Conservation (phyloP, 257 asterid genomes). For the Echium plantagineum region DNA sequence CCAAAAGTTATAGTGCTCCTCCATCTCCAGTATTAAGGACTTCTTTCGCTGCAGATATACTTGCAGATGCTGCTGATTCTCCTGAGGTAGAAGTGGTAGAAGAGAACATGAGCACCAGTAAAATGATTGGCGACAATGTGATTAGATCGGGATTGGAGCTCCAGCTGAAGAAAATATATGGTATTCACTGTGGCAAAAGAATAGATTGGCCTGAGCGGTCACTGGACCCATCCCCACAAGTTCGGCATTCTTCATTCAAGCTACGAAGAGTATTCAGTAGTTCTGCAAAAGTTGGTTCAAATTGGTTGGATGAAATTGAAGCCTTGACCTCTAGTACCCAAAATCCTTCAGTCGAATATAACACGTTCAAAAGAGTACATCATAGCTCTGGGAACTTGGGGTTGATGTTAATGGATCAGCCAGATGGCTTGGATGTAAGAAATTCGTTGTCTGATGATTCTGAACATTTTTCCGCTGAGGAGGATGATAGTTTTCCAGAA, state of each 20-base stretch:
- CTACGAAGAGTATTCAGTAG: slow-evolving; percentile 61
- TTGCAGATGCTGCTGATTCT: too few species aligned
- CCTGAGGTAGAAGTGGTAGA: slow-evolving; percentile 22
- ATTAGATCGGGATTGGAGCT: neutral
- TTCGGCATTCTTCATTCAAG: slow-evolving; percentile 34
- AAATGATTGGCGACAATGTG: neutral
- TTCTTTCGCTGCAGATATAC: slow-evolving; percentile 32
- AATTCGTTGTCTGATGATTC: neutral
- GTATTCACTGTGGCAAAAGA: slow-evolving; percentile 22
- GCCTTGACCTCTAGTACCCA: neutral
- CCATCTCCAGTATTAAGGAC: slow-evolving; percentile 76
- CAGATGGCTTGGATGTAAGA: neutral
- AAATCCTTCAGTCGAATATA: neutral
- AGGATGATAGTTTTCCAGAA: neutral
- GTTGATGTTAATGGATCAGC: slow-evolving; percentile 1
- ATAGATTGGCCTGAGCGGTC: slow-evolving; percentile 89
- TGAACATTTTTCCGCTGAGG: slow-evolving; percentile 13
- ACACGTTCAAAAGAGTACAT: slow-evolving; percentile 41
- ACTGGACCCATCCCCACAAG: slow-evolving; percentile 45
- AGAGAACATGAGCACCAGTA: slow-evolving; percentile 6
- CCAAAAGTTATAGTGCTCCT: slow-evolving; percentile 82
- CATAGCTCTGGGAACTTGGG: neutral
- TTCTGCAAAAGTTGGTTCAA: neutral
- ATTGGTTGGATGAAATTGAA: neutral
- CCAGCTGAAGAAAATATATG: slow-evolving; percentile 22